phyloP scores from a whole-genome alignment of 2,329 filamentous ascomycete genomes.

The Dendrostoma leiphaemia region DNA sequence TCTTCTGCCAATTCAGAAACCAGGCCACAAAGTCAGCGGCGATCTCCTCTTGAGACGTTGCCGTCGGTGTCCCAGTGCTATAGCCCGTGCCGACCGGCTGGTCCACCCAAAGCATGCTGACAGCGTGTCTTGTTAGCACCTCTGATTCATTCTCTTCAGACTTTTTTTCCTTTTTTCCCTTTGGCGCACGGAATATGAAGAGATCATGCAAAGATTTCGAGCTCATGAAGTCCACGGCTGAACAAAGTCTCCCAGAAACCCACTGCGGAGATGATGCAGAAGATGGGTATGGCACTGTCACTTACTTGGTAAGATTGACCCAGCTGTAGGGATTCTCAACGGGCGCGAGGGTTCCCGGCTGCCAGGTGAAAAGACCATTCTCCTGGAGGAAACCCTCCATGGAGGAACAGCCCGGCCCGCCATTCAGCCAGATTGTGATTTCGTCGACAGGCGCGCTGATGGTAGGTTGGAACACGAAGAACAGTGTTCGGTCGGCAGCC shows the following conservation, averaged over 20 bases:
- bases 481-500: not conserved
- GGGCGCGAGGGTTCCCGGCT: slow-evolving; percentile 2
- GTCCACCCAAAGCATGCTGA: slow-evolving; percentile 3
- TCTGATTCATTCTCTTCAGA: not conserved
- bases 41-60: slow-evolving; percentile 2
- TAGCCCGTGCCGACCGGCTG: slow-evolving; percentile 3
- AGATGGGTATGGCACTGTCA: no score
- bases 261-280: no score
- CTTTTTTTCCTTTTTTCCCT: no score
- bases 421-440: slow-evolving; percentile 11
- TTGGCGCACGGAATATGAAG: no score
- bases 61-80: not conserved
- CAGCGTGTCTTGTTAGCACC: not conserved
- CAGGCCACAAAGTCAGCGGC: slow-evolving; percentile 1
- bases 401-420: slow-evolving; percentile 10
- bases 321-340: slow-evolving; percentile 11
- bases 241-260: no score
- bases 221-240: not conserved
- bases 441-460: slow-evolving; percentile 6
- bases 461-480: slow-evolving; percentile 7
- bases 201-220: no score
- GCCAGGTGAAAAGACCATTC: slow-evolving; percentile 5
- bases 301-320: slow-evolving; percentile 7
- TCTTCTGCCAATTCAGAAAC: slow-evolving; percentile 6
- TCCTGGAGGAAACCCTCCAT: slow-evolving; percentile 8